phyloP scores from a whole-genome alignment of 345 rosid species.

The Citrus unshiu region DNA sequence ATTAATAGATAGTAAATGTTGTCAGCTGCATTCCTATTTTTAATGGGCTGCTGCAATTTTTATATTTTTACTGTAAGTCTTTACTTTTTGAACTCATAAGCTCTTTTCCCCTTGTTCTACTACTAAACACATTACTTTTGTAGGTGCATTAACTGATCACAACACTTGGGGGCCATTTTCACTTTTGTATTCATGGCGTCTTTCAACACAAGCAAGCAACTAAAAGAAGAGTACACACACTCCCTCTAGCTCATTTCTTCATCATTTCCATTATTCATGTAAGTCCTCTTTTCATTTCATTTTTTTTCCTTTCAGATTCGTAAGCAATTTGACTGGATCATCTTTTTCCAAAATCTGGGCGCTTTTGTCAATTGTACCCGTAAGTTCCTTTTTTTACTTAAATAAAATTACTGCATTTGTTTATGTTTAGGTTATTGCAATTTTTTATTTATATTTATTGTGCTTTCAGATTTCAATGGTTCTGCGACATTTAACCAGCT shows the following conservation, averaged over 20 bases:
- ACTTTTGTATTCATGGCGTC: constrained; percentile 42
- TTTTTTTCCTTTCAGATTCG: constrained; percentile 44
- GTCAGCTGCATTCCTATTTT: too few relatives aligned
- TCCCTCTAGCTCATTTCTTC: not conserved
- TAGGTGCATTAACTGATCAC: too few relatives aligned
- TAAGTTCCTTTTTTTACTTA: constrained; percentile 13
- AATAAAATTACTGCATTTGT: not conserved
- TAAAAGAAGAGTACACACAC: constrained; percentile 61
- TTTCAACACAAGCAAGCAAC: constrained; percentile 68
- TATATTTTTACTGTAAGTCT: too few relatives aligned
- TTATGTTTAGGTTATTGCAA: not conserved
- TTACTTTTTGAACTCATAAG: too few relatives aligned
- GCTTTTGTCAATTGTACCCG: constrained; percentile 59
- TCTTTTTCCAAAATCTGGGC: constrained; percentile 66
- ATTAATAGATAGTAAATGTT: too few relatives aligned
- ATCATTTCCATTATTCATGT: not conserved
- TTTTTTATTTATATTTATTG: not conserved
- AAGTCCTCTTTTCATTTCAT: not conserved
- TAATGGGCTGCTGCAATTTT: too few relatives aligned
- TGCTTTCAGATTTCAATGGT: constrained; percentile 53
- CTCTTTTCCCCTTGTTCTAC: too few relatives aligned
- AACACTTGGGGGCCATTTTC: too few relatives aligned
- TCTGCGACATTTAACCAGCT: constrained; percentile 46
- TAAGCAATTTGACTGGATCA: constrained; percentile 80
- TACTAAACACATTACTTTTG: too few relatives aligned